Base-by-base conservation (phyloP, 345 rosid species). In the Litchi chinensis region DNA sequence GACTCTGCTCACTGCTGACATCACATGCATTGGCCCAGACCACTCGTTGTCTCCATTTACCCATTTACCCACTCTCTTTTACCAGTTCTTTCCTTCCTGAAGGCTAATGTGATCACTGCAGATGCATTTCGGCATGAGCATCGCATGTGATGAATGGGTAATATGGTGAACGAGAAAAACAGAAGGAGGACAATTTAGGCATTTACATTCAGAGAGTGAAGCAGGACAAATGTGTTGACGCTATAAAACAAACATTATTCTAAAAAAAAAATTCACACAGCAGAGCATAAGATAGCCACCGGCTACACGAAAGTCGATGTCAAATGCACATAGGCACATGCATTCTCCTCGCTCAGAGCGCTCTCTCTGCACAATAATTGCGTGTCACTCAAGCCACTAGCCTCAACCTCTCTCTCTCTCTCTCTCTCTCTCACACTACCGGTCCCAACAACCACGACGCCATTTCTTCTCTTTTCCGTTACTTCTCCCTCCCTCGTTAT, bases 261-360 rank as follows among this genome's bases (percentile, higher is more conserved):
- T 43, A 43, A 41, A 62, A 62, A 22, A 43, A 13, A 74, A 74
- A 8, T 22, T 12, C 4, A 41, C n/a, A 21, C 52, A 73, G 39
- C 76, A 59, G 76, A 73, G 11, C 76, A 60, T 60, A 54, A 62
- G 68, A n/a, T 40, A 11, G n/a, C 68, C 57, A 68, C 4, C 24
- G n/a, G 43, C 19, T 32, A 32, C 4, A 32, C 37, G 37, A 5
- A 0, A 6, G 32, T 10, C 40, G 50, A 41, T n/a, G 37, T 41
- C 68, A 41, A 9, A 5, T 72, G 76, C 26, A 28, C 63, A 57
- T 37, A 26, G 5, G 77, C 77, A 74, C 70, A 74, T 74, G 77
- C 75, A 44, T 71, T 66, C 60, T 76, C 83, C 83, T 80, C 73
- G 77, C 83, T 43, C 79, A 24, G 68, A 56, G 73, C 46, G 76